Evolutionary conservation across 768 basidiomycete species (phyloP).

Genomic region (Pleurotus tuber-regium): DNA sequence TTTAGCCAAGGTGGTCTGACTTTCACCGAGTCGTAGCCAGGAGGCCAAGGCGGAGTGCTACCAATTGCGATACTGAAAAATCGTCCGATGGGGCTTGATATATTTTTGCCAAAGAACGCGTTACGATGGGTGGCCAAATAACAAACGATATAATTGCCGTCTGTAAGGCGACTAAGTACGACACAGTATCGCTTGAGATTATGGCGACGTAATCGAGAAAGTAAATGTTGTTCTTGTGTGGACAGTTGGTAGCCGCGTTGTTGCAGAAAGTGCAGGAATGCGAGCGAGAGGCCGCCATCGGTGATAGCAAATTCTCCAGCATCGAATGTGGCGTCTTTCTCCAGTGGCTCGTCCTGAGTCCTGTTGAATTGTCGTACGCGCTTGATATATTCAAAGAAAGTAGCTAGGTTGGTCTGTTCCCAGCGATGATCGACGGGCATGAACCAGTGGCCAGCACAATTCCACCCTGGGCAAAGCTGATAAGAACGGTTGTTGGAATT

Average conservation of each 20-base stretch:
- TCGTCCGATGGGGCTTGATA: slow-evolving; percentile 22
- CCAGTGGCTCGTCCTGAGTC: not conserved
- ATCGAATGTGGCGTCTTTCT: not conserved
- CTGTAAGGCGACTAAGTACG: slow-evolving; percentile 28
- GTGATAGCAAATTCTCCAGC: slow-evolving; percentile 5
- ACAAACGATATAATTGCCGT: slow-evolving; percentile 31
- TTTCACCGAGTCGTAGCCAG: slow-evolving; percentile 24
- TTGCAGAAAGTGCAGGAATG: slow-evolving; percentile 1
- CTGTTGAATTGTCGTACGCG: slow-evolving; percentile 1
- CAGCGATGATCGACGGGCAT: slow-evolving; percentile 4
- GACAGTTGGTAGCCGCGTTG: slow-evolving; percentile 18
- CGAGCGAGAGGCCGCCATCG: slow-evolving; percentile 3
- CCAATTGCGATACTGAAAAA: slow-evolving; percentile 36
- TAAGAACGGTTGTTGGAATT: too few relatives aligned
- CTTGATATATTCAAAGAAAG: not conserved
- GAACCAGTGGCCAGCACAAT: not conserved
- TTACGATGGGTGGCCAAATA: slow-evolving; percentile 33
- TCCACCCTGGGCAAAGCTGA: not conserved
- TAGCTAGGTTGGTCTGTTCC: slow-evolving; percentile 7
- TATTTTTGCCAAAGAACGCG: slow-evolving; percentile 19
- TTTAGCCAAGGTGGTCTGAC: slow-evolving; percentile 27
- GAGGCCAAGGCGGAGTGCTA: slow-evolving; percentile 23
- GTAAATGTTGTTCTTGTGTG: slow-evolving; percentile 15
- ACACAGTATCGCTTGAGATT: slow-evolving; percentile 27
- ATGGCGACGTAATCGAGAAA: not conserved